Conservation (phyloP, 805 yeast genomes). For the Monosporozyma servazzii region DNA sequence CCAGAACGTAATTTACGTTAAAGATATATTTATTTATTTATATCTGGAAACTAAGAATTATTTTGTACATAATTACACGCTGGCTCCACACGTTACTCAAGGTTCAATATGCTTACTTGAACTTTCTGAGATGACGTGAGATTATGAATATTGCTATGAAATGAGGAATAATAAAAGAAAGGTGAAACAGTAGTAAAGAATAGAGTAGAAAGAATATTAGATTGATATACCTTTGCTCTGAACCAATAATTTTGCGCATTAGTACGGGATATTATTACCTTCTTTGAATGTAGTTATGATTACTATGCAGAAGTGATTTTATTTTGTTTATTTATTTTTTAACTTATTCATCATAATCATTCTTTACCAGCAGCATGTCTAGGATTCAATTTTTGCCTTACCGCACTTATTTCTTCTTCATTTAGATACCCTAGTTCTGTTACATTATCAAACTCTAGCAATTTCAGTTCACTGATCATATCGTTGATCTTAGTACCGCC, state of each 20-base stretch:
- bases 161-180: background rate
- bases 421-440: constrained; percentile 24
- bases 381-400: constrained; percentile 14
- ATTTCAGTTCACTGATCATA: constrained; percentile 11
- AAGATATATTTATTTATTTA: background rate
- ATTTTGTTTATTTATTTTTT: background rate
- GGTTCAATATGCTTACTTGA: background rate
- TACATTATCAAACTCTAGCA: constrained; percentile 23
- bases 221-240: background rate
- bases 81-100: background rate
- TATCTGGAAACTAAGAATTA: background rate
- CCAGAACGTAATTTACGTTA: background rate
- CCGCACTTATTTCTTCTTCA: constrained; percentile 20
- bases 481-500: constrained; percentile 10
- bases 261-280: background rate
- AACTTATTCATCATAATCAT: background rate
- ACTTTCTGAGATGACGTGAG: background rate
- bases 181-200: background rate
- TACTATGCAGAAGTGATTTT: too few species aligned
- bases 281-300: too few species aligned
- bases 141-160: background rate
- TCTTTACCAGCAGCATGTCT: background rate
- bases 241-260: background rate
- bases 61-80: background rate
- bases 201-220: background rate